Conservation (phyloP, 192 early-diverging fungal genomes). For the Spizellomyces punctatus region DNA sequence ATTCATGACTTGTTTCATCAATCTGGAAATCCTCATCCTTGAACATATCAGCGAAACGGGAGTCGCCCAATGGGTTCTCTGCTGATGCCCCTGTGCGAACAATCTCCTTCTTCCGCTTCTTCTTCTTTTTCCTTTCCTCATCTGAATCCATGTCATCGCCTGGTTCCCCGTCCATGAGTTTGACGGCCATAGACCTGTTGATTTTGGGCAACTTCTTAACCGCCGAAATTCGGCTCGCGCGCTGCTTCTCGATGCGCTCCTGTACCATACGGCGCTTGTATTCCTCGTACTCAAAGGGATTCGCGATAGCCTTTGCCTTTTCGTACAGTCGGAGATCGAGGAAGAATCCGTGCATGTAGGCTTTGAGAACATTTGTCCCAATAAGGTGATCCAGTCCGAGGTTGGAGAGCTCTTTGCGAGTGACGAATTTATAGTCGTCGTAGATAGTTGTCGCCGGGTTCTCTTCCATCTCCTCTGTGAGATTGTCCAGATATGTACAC, state of each 20-base stretch:
- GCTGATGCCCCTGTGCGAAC: not conserved
- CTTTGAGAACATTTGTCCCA: slow-evolving; percentile 88
- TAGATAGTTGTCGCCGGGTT: slow-evolving; percentile 80
- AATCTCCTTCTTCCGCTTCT: slow-evolving; percentile 43
- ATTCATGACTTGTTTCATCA: slow-evolving; percentile 80
- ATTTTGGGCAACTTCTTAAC: slow-evolving; percentile 88
- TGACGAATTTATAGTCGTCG: slow-evolving; percentile 98
- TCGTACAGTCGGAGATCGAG: slow-evolving; percentile 94
- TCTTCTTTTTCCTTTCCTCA: slow-evolving; percentile 40
- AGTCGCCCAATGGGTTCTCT: slow-evolving; percentile 72
- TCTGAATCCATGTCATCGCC: slow-evolving; percentile 43
- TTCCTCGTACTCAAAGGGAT: slow-evolving; percentile 95
- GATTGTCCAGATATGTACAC: slow-evolving; percentile 93
- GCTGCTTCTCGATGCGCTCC: slow-evolving; percentile 82
- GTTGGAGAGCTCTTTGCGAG: slow-evolving; percentile 78
- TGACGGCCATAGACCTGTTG: slow-evolving; percentile 83
- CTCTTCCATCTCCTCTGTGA: slow-evolving; percentile 87
- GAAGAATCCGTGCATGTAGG: slow-evolving; percentile 99
- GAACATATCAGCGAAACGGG: slow-evolving; percentile 87
- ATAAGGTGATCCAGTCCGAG: slow-evolving; percentile 91
- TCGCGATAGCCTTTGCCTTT: slow-evolving; percentile 91
- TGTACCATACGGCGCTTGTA: slow-evolving; percentile 77
- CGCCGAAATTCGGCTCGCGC: slow-evolving; percentile 85
- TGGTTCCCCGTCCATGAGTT: slow-evolving; percentile 59
- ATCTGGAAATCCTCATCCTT: slow-evolving; percentile 90